Conservation (phyloP, 2,329 filamentous ascomycete genomes). For the Colletotrichum aenigma region DNA sequence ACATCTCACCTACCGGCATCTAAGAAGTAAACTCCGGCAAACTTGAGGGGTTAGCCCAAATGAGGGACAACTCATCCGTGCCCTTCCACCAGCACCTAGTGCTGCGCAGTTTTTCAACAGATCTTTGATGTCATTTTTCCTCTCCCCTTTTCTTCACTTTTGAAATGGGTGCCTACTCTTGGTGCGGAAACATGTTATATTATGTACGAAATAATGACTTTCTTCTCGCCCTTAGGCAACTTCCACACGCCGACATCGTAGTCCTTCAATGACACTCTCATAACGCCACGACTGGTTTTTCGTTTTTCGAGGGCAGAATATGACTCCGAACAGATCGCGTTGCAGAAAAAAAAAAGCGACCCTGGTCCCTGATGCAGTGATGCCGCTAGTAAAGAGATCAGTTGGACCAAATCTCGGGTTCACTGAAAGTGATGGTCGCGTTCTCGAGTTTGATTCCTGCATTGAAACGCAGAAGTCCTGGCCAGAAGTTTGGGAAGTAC, state of each 20-base stretch:
- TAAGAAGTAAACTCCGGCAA: background rate
- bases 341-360: background rate
- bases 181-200: background rate
- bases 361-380: background rate
- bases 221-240: background rate
- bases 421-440: background rate
- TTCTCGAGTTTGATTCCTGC: background rate
- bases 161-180: background rate
- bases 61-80: background rate
- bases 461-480: background rate
- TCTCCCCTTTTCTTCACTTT: background rate
- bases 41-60: background rate
- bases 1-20: background rate
- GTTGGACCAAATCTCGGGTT: background rate
- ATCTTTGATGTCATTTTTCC: background rate
- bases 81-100: background rate
- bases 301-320: background rate
- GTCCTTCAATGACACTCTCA: background rate
- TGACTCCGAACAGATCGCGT: background rate
- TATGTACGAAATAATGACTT: background rate
- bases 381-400: background rate
- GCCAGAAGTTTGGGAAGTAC: constrained; percentile 9
- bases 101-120: background rate
- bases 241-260: background rate
- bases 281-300: background rate